Evolutionary conservation across 257 asterid species (phyloP).

Genomic region (Solanum commersonii): DNA sequence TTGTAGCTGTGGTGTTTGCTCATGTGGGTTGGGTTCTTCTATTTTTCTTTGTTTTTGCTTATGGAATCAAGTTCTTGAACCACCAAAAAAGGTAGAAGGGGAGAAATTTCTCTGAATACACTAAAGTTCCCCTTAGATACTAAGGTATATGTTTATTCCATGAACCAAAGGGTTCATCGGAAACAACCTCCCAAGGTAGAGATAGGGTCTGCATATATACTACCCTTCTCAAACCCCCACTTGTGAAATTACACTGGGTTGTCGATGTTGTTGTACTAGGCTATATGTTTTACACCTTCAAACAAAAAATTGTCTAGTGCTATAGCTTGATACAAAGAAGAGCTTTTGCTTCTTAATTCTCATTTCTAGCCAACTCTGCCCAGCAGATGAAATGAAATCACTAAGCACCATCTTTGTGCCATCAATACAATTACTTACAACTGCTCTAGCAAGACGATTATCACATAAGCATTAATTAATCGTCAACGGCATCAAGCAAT

Average conservation of each 20-base stretch:
- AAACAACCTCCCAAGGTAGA: background rate
- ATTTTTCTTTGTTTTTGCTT: slow-evolving; percentile 71
- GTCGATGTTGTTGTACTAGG: background rate
- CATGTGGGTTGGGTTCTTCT: slow-evolving; percentile 81
- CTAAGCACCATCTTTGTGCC: background rate
- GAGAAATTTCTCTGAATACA: background rate
- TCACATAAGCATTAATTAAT: background rate
- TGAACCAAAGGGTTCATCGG: background rate
- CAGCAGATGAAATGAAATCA: background rate
- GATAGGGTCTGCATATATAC: background rate
- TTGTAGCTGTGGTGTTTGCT: slow-evolving; percentile 47
- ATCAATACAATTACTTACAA: background rate
- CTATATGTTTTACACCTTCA: background rate
- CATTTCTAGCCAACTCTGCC: no score
- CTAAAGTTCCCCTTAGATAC: background rate
- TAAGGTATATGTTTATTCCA: background rate
- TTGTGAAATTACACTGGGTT: background rate
- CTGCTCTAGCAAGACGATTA: background rate
- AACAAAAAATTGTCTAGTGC: background rate
- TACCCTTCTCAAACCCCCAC: background rate
- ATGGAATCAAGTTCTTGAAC: slow-evolving; percentile 80
- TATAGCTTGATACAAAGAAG: background rate
- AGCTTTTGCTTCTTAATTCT: background rate
- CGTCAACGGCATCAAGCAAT: no score
- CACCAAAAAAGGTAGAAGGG: slow-evolving; percentile 48